Conservation (phyloP, 129 eudicot genomes). For the Solidago caesia region DNA sequence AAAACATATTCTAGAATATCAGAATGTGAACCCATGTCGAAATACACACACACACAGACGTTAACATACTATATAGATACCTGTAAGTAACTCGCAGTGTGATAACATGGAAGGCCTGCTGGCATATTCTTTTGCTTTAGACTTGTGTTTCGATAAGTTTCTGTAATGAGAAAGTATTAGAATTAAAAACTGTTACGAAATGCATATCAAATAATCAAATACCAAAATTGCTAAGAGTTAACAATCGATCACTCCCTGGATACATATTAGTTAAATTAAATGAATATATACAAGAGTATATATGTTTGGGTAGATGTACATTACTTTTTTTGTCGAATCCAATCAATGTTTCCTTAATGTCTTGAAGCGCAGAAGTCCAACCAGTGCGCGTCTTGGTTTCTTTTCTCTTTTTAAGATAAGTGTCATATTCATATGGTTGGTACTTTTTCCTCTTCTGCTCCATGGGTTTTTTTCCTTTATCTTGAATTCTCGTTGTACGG, state of each 20-base stretch:
- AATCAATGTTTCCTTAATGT: slow-evolving; percentile 9
- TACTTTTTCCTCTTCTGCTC: neutral
- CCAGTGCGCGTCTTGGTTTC: neutral
- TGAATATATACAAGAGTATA: neutral
- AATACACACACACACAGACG: neutral
- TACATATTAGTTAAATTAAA: neutral
- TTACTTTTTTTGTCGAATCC: slow-evolving; percentile 7
- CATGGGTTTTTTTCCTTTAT: slow-evolving; percentile 22
- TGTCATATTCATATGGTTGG: neutral
- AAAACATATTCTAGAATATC: neutral
- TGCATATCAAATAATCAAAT: neutral
- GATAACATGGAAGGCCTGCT: slow-evolving; percentile 19
- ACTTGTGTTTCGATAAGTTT: slow-evolving; percentile 7
- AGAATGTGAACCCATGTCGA: neutral
- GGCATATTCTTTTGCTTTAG: slow-evolving; percentile 1
- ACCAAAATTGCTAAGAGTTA: neutral
- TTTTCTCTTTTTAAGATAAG: slow-evolving; percentile 6
- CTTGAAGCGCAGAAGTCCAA: slow-evolving; percentile 19
- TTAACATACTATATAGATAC: neutral
- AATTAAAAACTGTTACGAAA: neutral
- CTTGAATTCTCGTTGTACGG: neutral
- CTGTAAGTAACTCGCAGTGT: slow-evolving; percentile 27
- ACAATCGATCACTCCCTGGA: neutral
- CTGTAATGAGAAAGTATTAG: slow-evolving; percentile 3
- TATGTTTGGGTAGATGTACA: neutral